A percentile compares a stretch with the other conserved stretches of the same genome.
Conservation (phyloP, 2,329 filamentous ascomycete genomes). For the Cordyceps farinosa region DNA sequence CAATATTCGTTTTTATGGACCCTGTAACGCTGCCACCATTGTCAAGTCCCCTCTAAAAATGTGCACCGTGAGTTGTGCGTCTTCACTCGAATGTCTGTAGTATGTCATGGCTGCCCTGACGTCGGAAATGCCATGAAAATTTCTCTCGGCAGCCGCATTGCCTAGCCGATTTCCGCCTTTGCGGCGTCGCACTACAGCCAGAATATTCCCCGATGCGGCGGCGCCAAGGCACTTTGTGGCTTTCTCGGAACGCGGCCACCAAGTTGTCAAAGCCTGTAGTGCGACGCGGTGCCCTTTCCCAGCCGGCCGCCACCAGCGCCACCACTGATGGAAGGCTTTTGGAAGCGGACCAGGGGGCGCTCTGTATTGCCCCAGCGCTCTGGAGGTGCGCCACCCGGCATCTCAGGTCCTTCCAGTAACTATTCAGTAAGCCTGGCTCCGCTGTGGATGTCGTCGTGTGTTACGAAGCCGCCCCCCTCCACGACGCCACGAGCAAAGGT, state of each 20-base stretch:
- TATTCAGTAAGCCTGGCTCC: background rate
- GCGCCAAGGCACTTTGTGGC: slow-evolving; percentile 11
- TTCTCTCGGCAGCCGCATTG: background rate
- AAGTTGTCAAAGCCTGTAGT: background rate
- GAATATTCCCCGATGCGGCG: slow-evolving; percentile 11
- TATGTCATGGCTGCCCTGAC: background rate
- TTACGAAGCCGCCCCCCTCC: background rate
- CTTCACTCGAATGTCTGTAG: background rate
- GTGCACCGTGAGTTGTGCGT: background rate
- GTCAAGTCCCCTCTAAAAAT: background rate
- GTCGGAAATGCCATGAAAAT: slow-evolving; percentile 3
- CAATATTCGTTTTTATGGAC: background rate
- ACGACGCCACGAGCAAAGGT: background rate
- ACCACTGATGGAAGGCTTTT: slow-evolving; percentile 2
- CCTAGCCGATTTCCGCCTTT: slow-evolving; percentile 11
- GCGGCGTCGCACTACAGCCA: background rate
- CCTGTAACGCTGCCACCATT: background rate
- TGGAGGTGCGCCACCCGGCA: slow-evolving; percentile 14
- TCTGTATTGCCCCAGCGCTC: background rate
- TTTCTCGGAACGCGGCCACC: slow-evolving; percentile 7
- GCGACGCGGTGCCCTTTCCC: slow-evolving; percentile 1
- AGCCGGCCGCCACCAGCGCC: slow-evolving; percentile 7
- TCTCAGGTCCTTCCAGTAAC: slow-evolving; percentile 1
- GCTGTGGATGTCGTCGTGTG: slow-evolving; percentile 7
- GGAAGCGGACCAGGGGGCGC: background rate